Percentiles rank a stretch among this genome's conserved stretches.
Conservation (phyloP, 2,329 filamentous ascomycete species). For the Microcyclospora pomicola region DNA sequence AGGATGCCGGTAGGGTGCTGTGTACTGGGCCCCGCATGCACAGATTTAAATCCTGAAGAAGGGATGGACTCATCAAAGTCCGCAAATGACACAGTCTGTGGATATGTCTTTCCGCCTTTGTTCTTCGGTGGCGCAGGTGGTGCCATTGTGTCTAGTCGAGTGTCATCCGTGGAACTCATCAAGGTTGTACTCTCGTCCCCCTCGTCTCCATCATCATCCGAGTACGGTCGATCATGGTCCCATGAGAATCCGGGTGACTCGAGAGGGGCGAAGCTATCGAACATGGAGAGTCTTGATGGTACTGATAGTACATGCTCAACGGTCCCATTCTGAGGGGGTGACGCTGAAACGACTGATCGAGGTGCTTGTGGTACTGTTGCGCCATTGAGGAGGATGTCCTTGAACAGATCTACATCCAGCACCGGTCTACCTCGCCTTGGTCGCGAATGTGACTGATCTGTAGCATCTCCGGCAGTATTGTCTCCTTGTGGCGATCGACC, state of each 20-base stretch:
- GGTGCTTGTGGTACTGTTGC: constrained; percentile 28
- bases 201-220: constrained; percentile 16
- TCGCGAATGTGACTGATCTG: constrained; percentile 3
- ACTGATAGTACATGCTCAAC: too few species aligned
- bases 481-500: constrained; percentile 4
- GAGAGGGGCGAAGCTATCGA: constrained; percentile 30
- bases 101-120: constrained; percentile 44
- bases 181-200: constrained; percentile 28
- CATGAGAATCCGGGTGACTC: constrained; percentile 44
- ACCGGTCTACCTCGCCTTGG: constrained; percentile 17
- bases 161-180: constrained; percentile 21
- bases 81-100: constrained; percentile 21
- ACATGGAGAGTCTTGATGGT: constrained; percentile 39
- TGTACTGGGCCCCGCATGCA: constrained; percentile 1
- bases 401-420: constrained; percentile 66
- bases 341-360: constrained; percentile 1
- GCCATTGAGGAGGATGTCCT: constrained; percentile 59
- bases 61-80: constrained; percentile 21
- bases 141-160: constrained; percentile 34
- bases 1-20: constrained; percentile 8
- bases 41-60: constrained; percentile 8
- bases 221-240: constrained; percentile 24
- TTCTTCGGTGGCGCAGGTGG: constrained; percentile 60
- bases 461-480: constrained; percentile 1
- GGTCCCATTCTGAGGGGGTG: neutral